A percentile compares a stretch with the other conserved stretches of the same genome.
These are phyloP conservation scores for Podila epigama DNA, from an alignment of 192 early-diverging fungal genomes.

Conservation along the genomic window DNA sequence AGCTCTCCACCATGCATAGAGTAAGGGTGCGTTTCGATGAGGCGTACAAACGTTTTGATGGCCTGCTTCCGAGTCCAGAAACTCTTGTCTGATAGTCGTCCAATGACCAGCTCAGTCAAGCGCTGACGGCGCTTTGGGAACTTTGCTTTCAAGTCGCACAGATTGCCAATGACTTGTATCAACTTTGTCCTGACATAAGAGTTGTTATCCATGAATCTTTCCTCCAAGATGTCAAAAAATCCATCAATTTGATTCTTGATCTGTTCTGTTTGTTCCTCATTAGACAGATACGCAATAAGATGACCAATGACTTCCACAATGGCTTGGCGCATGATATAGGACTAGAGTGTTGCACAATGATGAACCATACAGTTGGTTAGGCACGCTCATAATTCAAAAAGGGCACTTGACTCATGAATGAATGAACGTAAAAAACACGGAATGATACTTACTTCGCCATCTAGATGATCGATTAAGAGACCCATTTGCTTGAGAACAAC, in stretches of 20 bases:
- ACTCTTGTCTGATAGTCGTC: conserved; percentile 90
- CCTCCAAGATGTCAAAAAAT: conserved; percentile 92
- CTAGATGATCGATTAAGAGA: conserved; percentile 82
- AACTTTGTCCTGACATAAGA: conserved; percentile 88
- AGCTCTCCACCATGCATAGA: conserved; percentile 86
- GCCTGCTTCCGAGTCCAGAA: conserved; percentile 90
- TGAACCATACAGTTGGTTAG: background rate
- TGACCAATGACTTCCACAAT: conserved; percentile 92
- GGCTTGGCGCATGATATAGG: conserved; percentile 83
- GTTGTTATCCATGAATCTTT: conserved; percentile 91
- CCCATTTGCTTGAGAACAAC: conserved; percentile 90
- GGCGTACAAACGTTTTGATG: conserved; percentile 80
- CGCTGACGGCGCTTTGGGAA: conserved; percentile 79
- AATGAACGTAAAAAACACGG: too few species aligned
- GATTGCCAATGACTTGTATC: conserved; percentile 80
- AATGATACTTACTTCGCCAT: conserved; percentile 76
- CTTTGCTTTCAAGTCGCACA: conserved; percentile 75
- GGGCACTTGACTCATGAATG: too few species aligned
- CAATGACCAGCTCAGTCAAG: conserved; percentile 73
- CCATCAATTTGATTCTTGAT: conserved; percentile 76
- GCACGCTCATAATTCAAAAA: background rate
- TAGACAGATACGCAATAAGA: conserved; percentile 79
- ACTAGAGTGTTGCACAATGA: conserved; percentile 50
- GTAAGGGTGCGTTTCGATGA: conserved; percentile 92
- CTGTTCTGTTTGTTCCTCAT: conserved; percentile 71